A percentile compares a stretch with the other conserved stretches of the same genome.
Conservation (phyloP, 352 stramenopile genomes). For the Thraustotheca clavata region DNA sequence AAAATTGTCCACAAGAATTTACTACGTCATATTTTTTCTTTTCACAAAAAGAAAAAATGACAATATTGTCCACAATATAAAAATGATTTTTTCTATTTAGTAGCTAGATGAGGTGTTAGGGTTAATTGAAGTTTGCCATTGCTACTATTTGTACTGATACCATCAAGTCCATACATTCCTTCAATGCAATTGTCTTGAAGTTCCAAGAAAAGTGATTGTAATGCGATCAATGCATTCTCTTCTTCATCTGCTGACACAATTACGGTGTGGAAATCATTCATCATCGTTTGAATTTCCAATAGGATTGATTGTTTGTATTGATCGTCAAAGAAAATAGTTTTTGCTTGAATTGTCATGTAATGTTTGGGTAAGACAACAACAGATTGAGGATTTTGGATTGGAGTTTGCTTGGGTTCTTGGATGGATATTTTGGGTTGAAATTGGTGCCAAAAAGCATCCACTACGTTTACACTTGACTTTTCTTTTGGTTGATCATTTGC, state of each 20-base stretch:
- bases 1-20: no score
- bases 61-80: no score
- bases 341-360: background rate
- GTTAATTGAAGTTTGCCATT: background rate
- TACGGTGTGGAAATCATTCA: background rate
- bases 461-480: background rate
- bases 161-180: constrained; percentile 1
- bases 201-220: constrained; percentile 15
- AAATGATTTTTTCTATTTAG: background rate
- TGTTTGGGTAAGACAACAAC: constrained; percentile 13
- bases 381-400: background rate
- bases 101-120: background rate
- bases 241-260: background rate
- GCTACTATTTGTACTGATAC: background rate
- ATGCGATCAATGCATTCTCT: background rate
- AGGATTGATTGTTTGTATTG: constrained; percentile 1
- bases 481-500: no score
- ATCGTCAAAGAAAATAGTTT: constrained; percentile 1
- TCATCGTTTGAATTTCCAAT: background rate
- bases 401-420: background rate
- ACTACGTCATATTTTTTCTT: no score
- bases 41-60: no score
- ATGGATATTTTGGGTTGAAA: background rate
- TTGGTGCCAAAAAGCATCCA: background rate
- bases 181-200: constrained; percentile 19